Percentiles rank a stretch among this genome's conserved stretches.
phyloP scores from a whole-genome alignment of 2,329 filamentous ascomycete species.

The Alternaria ethzedia region DNA sequence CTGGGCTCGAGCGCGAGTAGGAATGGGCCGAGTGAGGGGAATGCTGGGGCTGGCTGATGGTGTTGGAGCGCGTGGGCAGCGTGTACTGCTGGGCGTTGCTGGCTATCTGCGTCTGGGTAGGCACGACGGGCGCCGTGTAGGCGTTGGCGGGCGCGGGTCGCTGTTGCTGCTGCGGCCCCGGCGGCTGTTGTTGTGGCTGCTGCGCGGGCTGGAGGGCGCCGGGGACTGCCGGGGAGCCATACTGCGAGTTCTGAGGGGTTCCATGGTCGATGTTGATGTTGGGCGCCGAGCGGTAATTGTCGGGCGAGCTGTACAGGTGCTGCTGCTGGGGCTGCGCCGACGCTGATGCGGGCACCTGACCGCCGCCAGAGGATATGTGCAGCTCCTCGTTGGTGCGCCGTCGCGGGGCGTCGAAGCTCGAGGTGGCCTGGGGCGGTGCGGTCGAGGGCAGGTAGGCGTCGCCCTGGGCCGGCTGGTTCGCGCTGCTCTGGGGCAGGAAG shows the following conservation, averaged over 20 bases:
- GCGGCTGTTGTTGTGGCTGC: slow-evolving; percentile 3
- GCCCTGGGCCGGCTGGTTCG: slow-evolving; percentile 22
- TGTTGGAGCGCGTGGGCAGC: slow-evolving; percentile 70
- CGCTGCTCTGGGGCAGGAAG: slow-evolving; percentile 49
- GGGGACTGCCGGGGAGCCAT: slow-evolving; percentile 57
- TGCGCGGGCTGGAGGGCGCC: slow-evolving; percentile 63
- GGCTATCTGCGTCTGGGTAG: slow-evolving; percentile 59
- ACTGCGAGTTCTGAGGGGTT: slow-evolving; percentile 56
- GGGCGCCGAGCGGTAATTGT: slow-evolving; percentile 58
- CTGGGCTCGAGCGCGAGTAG: slow-evolving; percentile 86
- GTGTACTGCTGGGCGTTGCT: slow-evolving; percentile 66
- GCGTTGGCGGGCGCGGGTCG: slow-evolving; percentile 61
- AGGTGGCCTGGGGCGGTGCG: slow-evolving; percentile 47
- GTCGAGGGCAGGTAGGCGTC: slow-evolving; percentile 30
- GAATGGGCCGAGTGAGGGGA: slow-evolving; percentile 49
- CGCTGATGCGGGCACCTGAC: slow-evolving; percentile 49
- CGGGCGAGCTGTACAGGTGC: slow-evolving; percentile 56
- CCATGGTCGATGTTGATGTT: slow-evolving; percentile 67
- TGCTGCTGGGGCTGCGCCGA: slow-evolving; percentile 26
- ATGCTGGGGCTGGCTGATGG: slow-evolving; percentile 62
- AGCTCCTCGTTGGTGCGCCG: slow-evolving; percentile 61
- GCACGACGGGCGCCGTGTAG: slow-evolving; percentile 65
- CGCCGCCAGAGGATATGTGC: slow-evolving; percentile 56
- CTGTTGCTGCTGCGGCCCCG: slow-evolving; percentile 43
- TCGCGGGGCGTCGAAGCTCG: slow-evolving; percentile 60